Base-by-base conservation (phyloP, 805 yeast species). In the Zygosaccharomyces gambellarensis region DNA sequence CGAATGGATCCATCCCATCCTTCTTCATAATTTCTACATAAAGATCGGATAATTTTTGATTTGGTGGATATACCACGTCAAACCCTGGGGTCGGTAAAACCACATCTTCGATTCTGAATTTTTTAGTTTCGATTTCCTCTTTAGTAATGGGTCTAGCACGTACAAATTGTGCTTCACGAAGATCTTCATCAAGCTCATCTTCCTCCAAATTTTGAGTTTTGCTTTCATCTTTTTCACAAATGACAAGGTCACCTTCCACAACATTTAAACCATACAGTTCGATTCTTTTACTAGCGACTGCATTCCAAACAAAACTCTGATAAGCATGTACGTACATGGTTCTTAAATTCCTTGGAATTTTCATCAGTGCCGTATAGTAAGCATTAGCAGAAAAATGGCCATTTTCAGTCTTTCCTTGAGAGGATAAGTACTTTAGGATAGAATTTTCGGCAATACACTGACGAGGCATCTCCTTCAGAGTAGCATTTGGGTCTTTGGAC, bases 271-370 rank as follows among this genome's bases (percentile, higher is more conserved):
- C 97, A 67, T 77, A 85, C 48, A 82, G 63, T 59, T 79, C 80
- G 39, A 89, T 73, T 62, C 99, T 77, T 56, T 78, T 79, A 45
- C 95, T 84, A 0, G 90, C 92, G 31, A 84, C 95, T 46, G 76
- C 65, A 63, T 95, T 95, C 99, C 99, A 95, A 27, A 94, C 79
- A 62, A 84, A 94, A 55, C 97, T 88, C 70, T 94, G 99, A 67
- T 95, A 95, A 3, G 99, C 96, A 69, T 94, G 99, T 2, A 87
- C 96, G 63, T 94, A 94, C 95, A 94, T 92, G 50, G 90, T 80
- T 65, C 97, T 77, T 64, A 94, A 73, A 64, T 90, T 90, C 68
- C 96, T 80, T 30, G 99, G 98, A 56, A 94, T 86, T 49, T 89
- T 80, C 85, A 86, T 83, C 40, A 95, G 77, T 2, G 95, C 94